Evolutionary conservation across 2,329 filamentous ascomycete genomes (phyloP).

Genomic region (Monilinia aucupariae): DNA sequence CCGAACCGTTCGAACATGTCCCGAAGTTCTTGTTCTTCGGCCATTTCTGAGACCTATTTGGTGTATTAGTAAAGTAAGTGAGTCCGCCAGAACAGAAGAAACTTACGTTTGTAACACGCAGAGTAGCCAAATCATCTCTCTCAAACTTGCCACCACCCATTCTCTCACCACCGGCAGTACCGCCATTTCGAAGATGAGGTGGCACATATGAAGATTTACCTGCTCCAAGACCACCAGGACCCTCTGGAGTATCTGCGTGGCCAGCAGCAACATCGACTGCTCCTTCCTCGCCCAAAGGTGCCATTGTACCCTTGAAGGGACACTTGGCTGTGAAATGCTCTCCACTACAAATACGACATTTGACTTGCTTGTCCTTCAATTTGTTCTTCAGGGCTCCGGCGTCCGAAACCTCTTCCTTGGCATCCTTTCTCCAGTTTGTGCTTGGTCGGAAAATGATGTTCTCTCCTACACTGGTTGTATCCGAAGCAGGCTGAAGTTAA

Average conservation of each 20-base stretch:
- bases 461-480: conserved; percentile 49
- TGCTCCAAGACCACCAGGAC: conserved; percentile 53
- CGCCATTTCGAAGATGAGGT: conserved; percentile 75
- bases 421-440: conserved; percentile 88
- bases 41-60: conserved; percentile 83
- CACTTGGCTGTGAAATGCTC: conserved; percentile 99
- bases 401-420: conserved; percentile 74
- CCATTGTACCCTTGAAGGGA: conserved; percentile 99
- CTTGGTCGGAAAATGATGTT: conserved; percentile 96
- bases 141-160: conserved; percentile 88
- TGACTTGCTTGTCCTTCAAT: conserved; percentile 99
- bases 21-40: conserved; percentile 89
- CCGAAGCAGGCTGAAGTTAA: conserved; percentile 16
- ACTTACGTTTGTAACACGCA: conserved; percentile 95
- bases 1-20: conserved; percentile 98
- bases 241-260: conserved; percentile 41
- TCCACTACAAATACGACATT: conserved; percentile 97
- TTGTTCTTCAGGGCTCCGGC: conserved; percentile 71
- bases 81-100: not conserved
- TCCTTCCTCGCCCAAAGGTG: conserved; percentile 63
- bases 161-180: conserved; percentile 63
- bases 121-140: conserved; percentile 90
- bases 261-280: conserved; percentile 49
- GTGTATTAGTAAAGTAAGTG: conserved; percentile 20
- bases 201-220: conserved; percentile 87